phyloP scores from a whole-genome alignment of 2,329 filamentous ascomycete genomes.

The Hymenotorrendiella dingleyae region DNA sequence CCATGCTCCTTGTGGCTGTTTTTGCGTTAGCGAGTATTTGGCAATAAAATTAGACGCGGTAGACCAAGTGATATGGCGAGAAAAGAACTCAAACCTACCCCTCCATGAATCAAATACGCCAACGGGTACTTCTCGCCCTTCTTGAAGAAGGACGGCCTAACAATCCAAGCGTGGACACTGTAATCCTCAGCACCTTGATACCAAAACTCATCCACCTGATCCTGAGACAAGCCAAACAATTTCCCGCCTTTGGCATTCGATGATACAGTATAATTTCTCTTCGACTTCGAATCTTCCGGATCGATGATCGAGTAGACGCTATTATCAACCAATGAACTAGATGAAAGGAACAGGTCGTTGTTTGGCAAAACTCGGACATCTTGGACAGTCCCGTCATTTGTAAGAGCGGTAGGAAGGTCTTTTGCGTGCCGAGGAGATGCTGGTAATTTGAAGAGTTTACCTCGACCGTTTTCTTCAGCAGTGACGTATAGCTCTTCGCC shows the following conservation, averaged over 20 bases:
- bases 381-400: constrained; percentile 47
- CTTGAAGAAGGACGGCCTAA: constrained; percentile 62
- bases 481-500: constrained; percentile 64
- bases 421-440: constrained; percentile 45
- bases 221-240: constrained; percentile 57
- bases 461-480: constrained; percentile 63
- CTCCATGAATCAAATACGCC: constrained; percentile 75
- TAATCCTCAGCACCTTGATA: constrained; percentile 58
- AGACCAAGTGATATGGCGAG: too few relatives aligned
- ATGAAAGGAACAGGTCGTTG: constrained; percentile 55
- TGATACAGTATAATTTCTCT: constrained; percentile 44
- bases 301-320: constrained; percentile 55
- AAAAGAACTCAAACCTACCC: constrained; percentile 38
- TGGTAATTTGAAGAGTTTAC: constrained; percentile 56
- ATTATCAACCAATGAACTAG: constrained; percentile 66
- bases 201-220: constrained; percentile 64
- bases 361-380: constrained; percentile 47
- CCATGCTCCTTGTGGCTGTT: constrained; percentile 30
- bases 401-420: constrained; percentile 44
- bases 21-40: not conserved
- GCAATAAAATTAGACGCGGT: not conserved
- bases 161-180: constrained; percentile 62
- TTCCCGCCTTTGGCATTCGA: constrained; percentile 61
- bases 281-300: constrained; percentile 36
- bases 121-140: constrained; percentile 67